Evolutionary conservation across 78 protist genomes (phyloP), one percentile per base, ranked within the genome.

Genomic region (Bigelowiella natans): DNA sequence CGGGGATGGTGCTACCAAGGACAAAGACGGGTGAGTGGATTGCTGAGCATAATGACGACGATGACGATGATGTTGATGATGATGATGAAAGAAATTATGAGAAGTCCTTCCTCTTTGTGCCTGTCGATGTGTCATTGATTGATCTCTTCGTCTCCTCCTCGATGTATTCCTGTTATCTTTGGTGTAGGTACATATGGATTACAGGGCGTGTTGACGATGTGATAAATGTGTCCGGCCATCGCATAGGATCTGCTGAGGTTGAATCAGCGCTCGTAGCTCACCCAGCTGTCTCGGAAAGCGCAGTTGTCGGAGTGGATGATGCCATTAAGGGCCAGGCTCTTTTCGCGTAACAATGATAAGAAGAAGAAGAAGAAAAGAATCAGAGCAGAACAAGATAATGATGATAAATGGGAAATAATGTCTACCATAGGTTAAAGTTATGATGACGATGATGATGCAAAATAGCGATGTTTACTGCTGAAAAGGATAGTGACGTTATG

Each of bases 201-300:
- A 31, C 11, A 30, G 31, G 11, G n/a, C 88, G 98, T 30, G 96
- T 96, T 0, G 99, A 98, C 85, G 94, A 92, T 63, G 96, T 96
- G 31, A 87, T 94, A 87, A 96, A 95, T 91, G 98, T 96, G 63
- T 90, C 96, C 0, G 99, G 99, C 2, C 98, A 97, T 88, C 93
- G 99, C 34, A 37, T 98, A 2, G 99, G 99, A 18, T 95, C 99
- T 0, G 98, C 98, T 0, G 99, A 98, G 73, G 31, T 89, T 1
- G 91, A 89, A 36, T 1, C 86, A 0, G 91, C 91, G 31, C 63
- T 89, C 18, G 88, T 89, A 29, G 1, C 29, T n/a, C 91, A 89
- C 39, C 38, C 1, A 29, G 91, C 91, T 26, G 34, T 37, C 40
- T 31, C 39, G 82, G 91, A 89, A 39, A 73, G 39, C 30, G 91